Evolutionary conservation across 257 asterid species (phyloP).

Genomic region (Jacaranda mimosifolia): DNA sequence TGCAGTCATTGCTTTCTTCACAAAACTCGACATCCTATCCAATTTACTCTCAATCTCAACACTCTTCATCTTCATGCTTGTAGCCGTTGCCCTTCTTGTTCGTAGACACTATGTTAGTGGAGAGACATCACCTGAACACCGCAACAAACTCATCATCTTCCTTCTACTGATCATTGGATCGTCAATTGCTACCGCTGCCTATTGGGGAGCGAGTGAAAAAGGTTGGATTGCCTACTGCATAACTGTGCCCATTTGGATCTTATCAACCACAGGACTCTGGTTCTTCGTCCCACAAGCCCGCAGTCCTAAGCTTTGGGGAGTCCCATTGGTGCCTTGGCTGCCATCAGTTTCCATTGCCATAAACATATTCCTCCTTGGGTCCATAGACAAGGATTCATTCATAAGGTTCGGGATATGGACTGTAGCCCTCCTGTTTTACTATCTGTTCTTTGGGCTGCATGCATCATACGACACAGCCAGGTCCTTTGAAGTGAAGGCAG

Average conservation of each 20-base stretch:
- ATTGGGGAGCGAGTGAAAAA: conserved; percentile 47
- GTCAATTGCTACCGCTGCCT: conserved; percentile 49
- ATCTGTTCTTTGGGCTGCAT: conserved; percentile 59
- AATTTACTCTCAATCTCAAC: conserved; percentile 57
- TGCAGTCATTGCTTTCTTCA: conserved; percentile 59
- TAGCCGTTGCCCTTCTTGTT: conserved; percentile 59
- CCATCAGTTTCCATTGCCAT: conserved; percentile 63
- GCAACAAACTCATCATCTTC: conserved; percentile 45
- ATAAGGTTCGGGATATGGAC: conserved; percentile 57
- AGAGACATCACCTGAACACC: conserved; percentile 42
- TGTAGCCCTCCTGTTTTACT: conserved; percentile 43
- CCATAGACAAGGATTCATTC: conserved; percentile 52
- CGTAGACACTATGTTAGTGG: conserved; percentile 62
- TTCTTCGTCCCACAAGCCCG: conserved; percentile 55
- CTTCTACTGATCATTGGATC: conserved; percentile 48
- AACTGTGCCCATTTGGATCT: conserved; percentile 54
- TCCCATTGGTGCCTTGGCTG: conserved; percentile 74
- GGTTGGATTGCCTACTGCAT: conserved; percentile 67
- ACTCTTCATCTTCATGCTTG: conserved; percentile 64
- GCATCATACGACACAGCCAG: conserved; percentile 66
- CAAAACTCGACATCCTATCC: conserved; percentile 48
- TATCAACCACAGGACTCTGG: conserved; percentile 50
- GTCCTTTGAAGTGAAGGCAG: conserved; percentile 27
- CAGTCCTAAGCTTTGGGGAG: conserved; percentile 63
- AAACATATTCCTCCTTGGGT: conserved; percentile 60